These are phyloP conservation scores for Aegilops tauschii DNA, from an alignment of 176 grass and related monocot species.

Conservation along the genomic window DNA sequence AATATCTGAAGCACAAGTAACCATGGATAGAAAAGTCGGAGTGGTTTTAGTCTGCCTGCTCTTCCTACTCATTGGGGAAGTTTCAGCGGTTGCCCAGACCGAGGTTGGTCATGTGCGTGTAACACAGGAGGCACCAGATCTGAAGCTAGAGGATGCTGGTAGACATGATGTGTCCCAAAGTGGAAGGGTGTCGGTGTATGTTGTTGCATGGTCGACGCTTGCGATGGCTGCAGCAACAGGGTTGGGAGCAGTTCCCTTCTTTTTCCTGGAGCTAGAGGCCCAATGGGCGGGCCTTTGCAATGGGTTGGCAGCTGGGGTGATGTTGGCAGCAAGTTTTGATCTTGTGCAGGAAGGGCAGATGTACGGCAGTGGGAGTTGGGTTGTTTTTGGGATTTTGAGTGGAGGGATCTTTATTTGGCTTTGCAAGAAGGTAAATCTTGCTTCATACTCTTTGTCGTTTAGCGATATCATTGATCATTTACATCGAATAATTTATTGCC, in stretches of 20 bases:
- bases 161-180: conserved; percentile 52
- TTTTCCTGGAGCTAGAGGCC: conserved; percentile 85
- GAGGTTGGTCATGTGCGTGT: conserved; percentile 40
- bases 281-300: conserved; percentile 91
- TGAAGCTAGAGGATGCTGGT: conserved; percentile 39
- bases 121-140: conserved; percentile 56
- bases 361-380: conserved; percentile 85
- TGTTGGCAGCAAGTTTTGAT: conserved; percentile 95
- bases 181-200: conserved; percentile 61
- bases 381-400: conserved; percentile 76
- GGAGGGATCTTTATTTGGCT: conserved; percentile 95
- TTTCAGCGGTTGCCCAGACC: conserved; percentile 41
- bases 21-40: conserved; percentile 51
- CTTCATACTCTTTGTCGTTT: neutral
- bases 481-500: neutral
- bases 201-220: conserved; percentile 87
- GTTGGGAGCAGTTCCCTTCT: conserved; percentile 79
- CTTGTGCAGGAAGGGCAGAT: conserved; percentile 85
- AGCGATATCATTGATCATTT: neutral
- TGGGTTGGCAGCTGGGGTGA: conserved; percentile 81
- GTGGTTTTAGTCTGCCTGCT: conserved; percentile 38
- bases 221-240: conserved; percentile 89
- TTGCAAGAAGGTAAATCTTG: conserved; percentile 82
- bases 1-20: neutral
- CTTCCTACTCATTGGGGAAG: conserved; percentile 28